Evolutionary conservation across 352 stramenopile species (phyloP).

Genomic region (Globisporangium cederbergense): DNA sequence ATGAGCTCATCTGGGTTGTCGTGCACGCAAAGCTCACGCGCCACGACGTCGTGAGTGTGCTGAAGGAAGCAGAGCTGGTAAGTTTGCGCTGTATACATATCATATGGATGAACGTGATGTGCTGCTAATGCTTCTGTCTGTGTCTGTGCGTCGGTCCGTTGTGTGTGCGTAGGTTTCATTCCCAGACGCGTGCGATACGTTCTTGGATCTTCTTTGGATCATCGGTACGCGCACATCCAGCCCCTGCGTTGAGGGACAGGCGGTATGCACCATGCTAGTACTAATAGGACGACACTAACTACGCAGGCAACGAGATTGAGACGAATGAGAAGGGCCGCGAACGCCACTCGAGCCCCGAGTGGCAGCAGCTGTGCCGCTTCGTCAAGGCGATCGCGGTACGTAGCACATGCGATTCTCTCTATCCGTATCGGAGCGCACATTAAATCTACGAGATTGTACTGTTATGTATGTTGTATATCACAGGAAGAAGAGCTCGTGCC

Average conservation of each 20-base stretch:
- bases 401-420: neutral
- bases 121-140: neutral
- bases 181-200: slow-evolving; percentile 39
- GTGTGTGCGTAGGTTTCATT: slow-evolving; percentile 21
- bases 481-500: slow-evolving; percentile 72
- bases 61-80: slow-evolving; percentile 70
- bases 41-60: slow-evolving; percentile 63
- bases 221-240: slow-evolving; percentile 25
- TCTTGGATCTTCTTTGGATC: slow-evolving; percentile 75
- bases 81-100: neutral
- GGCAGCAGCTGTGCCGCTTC: slow-evolving; percentile 61
- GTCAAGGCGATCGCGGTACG: slow-evolving; percentile 54
- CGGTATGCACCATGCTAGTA: neutral
- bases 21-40: slow-evolving; percentile 64
- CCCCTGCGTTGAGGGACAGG: too few relatives aligned
- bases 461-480: neutral
- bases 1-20: slow-evolving; percentile 77
- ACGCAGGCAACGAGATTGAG: slow-evolving; percentile 66
- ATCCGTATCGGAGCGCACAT: too few relatives aligned
- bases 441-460: neutral
- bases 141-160: neutral
- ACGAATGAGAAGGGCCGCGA: slow-evolving; percentile 60
- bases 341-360: slow-evolving; percentile 63
- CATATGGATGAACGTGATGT: neutral
- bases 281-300: neutral